phyloP scores from a whole-genome alignment of 352 stramenopile species.

The Pythium dissimile region DNA sequence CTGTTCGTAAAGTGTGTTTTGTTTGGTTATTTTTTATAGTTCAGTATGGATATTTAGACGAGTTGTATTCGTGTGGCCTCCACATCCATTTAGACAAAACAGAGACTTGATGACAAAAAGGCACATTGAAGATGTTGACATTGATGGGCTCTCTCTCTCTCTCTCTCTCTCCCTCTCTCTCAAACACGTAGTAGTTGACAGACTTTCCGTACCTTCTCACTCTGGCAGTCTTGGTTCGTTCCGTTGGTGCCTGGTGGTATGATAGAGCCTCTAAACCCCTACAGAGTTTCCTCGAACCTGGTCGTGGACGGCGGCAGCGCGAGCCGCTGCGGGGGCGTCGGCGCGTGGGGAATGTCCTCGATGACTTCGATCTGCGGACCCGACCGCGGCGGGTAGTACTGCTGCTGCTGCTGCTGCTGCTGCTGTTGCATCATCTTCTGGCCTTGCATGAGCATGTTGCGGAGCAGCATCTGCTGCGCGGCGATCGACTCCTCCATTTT shows the following conservation, averaged over 20 bases:
- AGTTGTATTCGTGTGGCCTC: no score
- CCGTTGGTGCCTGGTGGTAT: no score
- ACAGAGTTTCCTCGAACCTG: conserved; percentile 12
- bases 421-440: conserved; percentile 78
- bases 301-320: conserved; percentile 26
- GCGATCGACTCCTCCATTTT: conserved; percentile 82
- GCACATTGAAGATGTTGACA: no score
- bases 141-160: no score
- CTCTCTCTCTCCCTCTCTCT: no score
- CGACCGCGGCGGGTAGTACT: conserved; percentile 12
- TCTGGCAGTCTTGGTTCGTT: no score
- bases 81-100: no score
- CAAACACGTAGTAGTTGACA: no score
- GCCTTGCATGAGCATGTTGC: conserved; percentile 71
- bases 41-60: neutral
- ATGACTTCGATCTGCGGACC: conserved; percentile 25
- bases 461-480: conserved; percentile 61
- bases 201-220: no score
- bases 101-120: neutral
- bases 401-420: conserved; percentile 15
- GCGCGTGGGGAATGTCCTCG: conserved; percentile 4
- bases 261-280: neutral
- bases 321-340: conserved; percentile 8
- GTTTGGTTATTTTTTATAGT: neutral
- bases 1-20: no score